Base-by-base conservation (phyloP, 805 yeast species). In the Maudiozyma bulderi region DNA sequence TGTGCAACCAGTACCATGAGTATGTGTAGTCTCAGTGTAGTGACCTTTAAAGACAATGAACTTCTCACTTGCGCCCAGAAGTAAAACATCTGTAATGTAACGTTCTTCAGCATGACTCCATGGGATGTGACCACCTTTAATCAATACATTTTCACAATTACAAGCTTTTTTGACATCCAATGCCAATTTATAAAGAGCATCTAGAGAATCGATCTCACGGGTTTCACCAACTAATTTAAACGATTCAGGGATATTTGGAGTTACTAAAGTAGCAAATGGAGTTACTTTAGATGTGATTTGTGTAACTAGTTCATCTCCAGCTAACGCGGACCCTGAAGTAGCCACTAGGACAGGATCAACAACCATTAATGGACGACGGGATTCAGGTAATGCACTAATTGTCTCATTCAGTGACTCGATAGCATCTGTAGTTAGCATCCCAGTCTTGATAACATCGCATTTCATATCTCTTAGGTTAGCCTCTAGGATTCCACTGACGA, bases 1-100 rank as follows among this genome's bases (percentile, higher is more conserved):
- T 0, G 96, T 85, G 65, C 96, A 89, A 1, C 96, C 96, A 3
- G 96, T 86, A 10, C 96, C 96, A 63, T 89, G 96, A 1, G 86
- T 80, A 58, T 82, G 77, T 2, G 66, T 63, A 0, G 88, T 70
- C 6, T 67, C 57, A 3, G 74, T 59, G 48, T 60, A 73, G 1
- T 62, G 65, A 15, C 83, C 81, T 46, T 70, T 72, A 59, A 73
- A 81, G 1, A 78, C 57, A 0, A 74, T 68, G 44, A 67, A 61
- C 2, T 57, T 52, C 11, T 69, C 68, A 2, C 57, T 55, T 1
- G 57, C 47, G 6, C 77, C 68, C 45, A 76, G 71, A 56, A 76
- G 80, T 20, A 85, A 66, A 1, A 82, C 70, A 60, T 81, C 87
- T 10, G 73, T 67, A 11, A 83, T 71, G 6, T 58, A 56, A n/a